Base-by-base conservation (phyloP, 2,329 filamentous ascomycete genomes). In the Aspergillus fumigatiaffinis region DNA sequence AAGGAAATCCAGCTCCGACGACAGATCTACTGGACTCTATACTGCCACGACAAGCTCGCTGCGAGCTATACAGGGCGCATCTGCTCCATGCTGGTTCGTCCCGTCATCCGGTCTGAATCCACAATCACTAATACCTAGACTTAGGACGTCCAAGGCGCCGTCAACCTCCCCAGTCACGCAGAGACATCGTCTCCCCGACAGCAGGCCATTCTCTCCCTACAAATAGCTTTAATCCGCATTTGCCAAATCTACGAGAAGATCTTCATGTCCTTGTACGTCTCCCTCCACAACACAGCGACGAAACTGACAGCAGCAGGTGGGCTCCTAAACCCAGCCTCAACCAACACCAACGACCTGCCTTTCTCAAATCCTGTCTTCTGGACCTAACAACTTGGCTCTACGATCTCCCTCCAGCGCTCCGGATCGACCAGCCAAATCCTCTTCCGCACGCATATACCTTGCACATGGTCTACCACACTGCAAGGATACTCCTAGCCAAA, bases 11-110 rank as follows among this genome's bases (percentile, higher is more conserved):
- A 73, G 14, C 50, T 74, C 2, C 55, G 73, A 7, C 63, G 70
- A 21, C 72, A 73, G 51, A 72, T 75, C 1, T 75, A 75, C 48
- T 75, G 72, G 73, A 60, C 71, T 1, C 54, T 74, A 2, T 75
- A 75, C 35, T 73, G 70, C 25, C 62, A 69, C 50, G 73, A 75
- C 52, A 75, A 75, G 35, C 58, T 73, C 2, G 65, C 66, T 0
- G 68, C 72, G 3, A 71, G 65, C 21, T 74, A 75, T 51, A 73
- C 71, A 1, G 73, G 73, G 0, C 65, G 73, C 8, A 67, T 75
- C 6, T 75, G 73, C 54, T 71, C 69, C 2, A 66, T 75, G 56
- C 53, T 74, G 61, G 72, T 74, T 66, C n/a, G 65, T 54, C 28
- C 28, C 28, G 9, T 8, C 3, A 2, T n/a, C 47, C 4, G 21